Base-by-base conservation (phyloP, 306 rosid genomes). In the Alnus rubra region DNA sequence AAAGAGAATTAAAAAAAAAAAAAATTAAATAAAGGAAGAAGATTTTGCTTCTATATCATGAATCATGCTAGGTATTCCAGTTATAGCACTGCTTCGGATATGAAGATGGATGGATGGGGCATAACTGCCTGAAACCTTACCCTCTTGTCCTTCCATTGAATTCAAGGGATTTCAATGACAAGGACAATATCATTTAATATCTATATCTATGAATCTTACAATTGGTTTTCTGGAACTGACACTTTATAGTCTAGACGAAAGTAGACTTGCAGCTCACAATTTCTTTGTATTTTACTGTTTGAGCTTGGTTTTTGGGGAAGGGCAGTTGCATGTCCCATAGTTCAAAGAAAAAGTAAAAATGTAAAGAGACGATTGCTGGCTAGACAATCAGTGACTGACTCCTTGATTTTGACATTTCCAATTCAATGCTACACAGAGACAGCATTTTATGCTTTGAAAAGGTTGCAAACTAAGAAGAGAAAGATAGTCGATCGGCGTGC, bases 401-500 rank as follows among this genome's bases (percentile, higher is more conserved):
- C 67, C 75, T 78, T 76, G 49, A 78, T 54, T 81, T 78, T 63
- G 49, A 53, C 28, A 23, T 23, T 23, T 23, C 28, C 39, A 64
- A n/a, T 70, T 80, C 78, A 35, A 50, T 71, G 65, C 63, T 55
- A 74, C 69, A 37, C 90, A 94, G 95, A 92, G 79, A 69, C 91
- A 2, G 91, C 91, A 45, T 70, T 92, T 51, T 88, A 91, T 86
- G 90, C 95, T 45, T 74, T 89, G 82, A 89, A 88, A 70, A 88
- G 81, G 80, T 67, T 70, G 85, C 98, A 89, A 79, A 80, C 88
- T 7, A 94, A 94, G 88, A 94, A 94, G 88, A 82, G 97, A 78
- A 94, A 94, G 82, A 82, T 89, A 11, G 97, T 94, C 0, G 97
- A 94, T 79, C 90, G 97, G 30, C 94, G 95, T 4, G 98, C 97